Evolutionary conservation across 2,329 filamentous ascomycete species (phyloP).

Genomic region (Scedosporium apiospermum): DNA sequence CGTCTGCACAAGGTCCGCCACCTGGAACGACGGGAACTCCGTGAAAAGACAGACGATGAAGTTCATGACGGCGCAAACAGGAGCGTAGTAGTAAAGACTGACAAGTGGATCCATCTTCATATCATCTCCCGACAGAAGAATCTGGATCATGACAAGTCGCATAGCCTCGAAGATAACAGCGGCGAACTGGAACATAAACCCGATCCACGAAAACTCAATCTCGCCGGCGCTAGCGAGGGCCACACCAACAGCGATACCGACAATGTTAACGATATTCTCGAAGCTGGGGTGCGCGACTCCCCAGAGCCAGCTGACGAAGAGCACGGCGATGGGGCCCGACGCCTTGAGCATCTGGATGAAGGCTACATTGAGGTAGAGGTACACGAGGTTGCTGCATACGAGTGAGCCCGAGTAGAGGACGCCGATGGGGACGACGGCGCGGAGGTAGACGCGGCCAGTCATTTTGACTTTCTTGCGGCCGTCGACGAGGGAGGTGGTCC

Average conservation of each 20-base stretch:
- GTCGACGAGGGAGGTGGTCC: constrained; percentile 54
- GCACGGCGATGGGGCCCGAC: constrained; percentile 56
- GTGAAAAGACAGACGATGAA: constrained; percentile 56
- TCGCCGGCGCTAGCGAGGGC: constrained; percentile 49
- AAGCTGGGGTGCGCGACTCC: constrained; percentile 37
- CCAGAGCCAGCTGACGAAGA: constrained; percentile 55
- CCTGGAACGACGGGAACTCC: constrained; percentile 58
- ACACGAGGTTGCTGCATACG: constrained; percentile 58
- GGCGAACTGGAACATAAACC: constrained; percentile 60
- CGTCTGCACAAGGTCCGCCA: constrained; percentile 54
- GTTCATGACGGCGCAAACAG: constrained; percentile 77
- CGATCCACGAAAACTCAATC: constrained; percentile 57
- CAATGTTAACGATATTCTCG: constrained; percentile 35
- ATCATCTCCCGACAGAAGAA: constrained; percentile 65
- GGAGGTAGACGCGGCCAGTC: constrained; percentile 49
- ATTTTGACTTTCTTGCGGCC: constrained; percentile 52
- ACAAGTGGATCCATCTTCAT: constrained; percentile 84
- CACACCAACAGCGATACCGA: constrained; percentile 44
- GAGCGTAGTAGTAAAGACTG: constrained; percentile 83
- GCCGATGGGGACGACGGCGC: constrained; percentile 57
- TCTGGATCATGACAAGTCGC: constrained; percentile 77
- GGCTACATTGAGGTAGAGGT: constrained; percentile 56
- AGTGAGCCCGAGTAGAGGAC: constrained; percentile 57
- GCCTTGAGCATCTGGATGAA: constrained; percentile 68
- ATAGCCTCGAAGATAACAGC: constrained; percentile 75